Conservation (phyloP, 306 rosid species). For the Cicer bijugum region DNA sequence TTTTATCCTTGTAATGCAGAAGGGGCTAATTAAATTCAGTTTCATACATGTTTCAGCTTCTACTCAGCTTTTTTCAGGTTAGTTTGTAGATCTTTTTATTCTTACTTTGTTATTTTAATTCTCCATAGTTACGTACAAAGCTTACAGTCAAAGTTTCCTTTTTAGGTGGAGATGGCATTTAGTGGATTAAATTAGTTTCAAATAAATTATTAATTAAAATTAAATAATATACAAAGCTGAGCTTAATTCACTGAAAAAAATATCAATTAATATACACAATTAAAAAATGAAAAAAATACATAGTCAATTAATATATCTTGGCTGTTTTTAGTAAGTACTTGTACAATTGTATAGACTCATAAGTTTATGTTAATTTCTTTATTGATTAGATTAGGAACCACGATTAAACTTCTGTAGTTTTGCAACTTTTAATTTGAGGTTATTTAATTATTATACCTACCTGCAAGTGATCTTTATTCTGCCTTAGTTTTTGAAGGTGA, state of each 20-base stretch:
- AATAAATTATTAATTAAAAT: too few relatives aligned
- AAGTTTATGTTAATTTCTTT: too few relatives aligned
- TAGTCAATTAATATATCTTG: too few relatives aligned
- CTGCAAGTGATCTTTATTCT: not conserved
- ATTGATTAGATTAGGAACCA: not conserved
- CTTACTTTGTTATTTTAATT: not conserved
- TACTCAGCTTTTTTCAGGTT: slow-evolving; percentile 49
- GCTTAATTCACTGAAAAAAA: too few relatives aligned
- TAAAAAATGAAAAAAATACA: too few relatives aligned
- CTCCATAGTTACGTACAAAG: not conserved
- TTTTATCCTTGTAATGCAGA: slow-evolving; percentile 49
- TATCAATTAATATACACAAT: too few relatives aligned
- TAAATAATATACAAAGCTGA: not conserved
- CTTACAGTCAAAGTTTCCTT: not conserved
- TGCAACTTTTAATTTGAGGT: slow-evolving; percentile 6
- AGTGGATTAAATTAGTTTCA: not conserved
- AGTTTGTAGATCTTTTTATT: slow-evolving; percentile 35
- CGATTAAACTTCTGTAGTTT: not conserved
- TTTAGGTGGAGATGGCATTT: not conserved
- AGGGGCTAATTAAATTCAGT: slow-evolving; percentile 5
- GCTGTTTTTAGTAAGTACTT: too few relatives aligned
- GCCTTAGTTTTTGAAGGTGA: not conserved
- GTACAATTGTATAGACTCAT: too few relatives aligned
- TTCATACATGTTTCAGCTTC: not conserved
- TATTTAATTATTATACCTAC: slow-evolving; percentile 1